Conservation (phyloP, 306 rosid species). For the Lablab purpureus region DNA sequence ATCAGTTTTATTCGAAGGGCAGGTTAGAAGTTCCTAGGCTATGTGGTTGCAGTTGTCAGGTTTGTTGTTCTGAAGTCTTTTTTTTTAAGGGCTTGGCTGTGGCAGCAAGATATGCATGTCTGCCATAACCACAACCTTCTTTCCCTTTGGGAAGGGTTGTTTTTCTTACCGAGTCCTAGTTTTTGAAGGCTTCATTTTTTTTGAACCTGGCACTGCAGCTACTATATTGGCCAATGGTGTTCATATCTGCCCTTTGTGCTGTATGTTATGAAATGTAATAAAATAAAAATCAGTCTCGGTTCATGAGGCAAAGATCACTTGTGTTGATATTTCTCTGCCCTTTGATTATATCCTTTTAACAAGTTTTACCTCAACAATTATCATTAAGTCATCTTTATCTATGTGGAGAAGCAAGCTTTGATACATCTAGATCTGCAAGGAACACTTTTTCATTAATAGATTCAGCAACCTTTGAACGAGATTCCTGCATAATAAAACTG, state of each 20-base stretch:
- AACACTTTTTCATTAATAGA: background rate
- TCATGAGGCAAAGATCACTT: background rate
- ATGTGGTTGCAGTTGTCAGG: conserved; percentile 58
- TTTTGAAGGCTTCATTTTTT: conserved; percentile 71
- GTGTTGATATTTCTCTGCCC: background rate
- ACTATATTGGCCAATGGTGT: conserved; percentile 43
- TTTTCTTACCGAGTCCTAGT: conserved; percentile 72
- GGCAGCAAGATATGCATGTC: conserved; percentile 76
- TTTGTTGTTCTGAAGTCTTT: conserved; percentile 66
- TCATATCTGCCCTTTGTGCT: conserved; percentile 56
- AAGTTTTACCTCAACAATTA: too few relatives aligned
- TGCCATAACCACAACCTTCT: conserved; percentile 71
- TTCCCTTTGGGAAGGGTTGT: conserved; percentile 53
- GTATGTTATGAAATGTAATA: conserved; percentile 54
- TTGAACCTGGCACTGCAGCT: conserved; percentile 59
- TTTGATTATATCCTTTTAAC: background rate
- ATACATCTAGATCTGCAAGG: background rate
- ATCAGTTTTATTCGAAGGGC: conserved; percentile 62
- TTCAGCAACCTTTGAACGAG: background rate
- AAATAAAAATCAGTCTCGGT: conserved; percentile 53
- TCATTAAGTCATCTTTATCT: background rate
- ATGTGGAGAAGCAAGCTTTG: background rate
- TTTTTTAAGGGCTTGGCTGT: conserved; percentile 70
- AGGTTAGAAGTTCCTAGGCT: conserved; percentile 37
- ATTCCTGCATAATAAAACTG: too few relatives aligned